phyloP scores from a whole-genome alignment of 1,284 basidiomycete genomes.

The Dichomitus squalens region DNA sequence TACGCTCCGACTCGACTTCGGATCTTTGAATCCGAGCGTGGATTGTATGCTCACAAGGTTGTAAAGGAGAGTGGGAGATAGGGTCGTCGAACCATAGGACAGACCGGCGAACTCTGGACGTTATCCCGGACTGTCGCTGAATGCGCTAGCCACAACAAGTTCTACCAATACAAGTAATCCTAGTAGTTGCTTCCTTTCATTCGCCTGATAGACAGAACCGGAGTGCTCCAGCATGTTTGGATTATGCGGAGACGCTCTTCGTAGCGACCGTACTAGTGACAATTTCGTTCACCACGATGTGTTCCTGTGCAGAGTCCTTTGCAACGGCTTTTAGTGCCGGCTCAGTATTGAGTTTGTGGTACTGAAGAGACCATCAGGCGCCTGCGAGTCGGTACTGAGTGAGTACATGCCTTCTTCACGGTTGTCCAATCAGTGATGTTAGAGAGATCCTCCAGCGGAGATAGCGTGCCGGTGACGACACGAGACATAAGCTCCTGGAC shows the following conservation, averaged over 20 bases:
- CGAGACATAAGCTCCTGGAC: conserved; percentile 54
- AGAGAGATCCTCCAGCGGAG: conserved; percentile 48
- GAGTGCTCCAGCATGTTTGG: neutral
- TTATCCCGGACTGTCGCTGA: too few relatives aligned
- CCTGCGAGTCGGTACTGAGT: too few relatives aligned
- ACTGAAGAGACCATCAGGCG: conserved; percentile 41
- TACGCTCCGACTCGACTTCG: neutral
- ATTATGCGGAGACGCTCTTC: conserved; percentile 67
- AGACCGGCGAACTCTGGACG: too few relatives aligned
- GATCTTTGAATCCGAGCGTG: too few relatives aligned
- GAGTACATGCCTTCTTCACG: conserved; percentile 71
- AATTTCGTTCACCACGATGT: conserved; percentile 59
- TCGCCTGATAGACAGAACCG: too few relatives aligned
- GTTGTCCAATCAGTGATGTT: conserved; percentile 68
- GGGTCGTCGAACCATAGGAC: too few relatives aligned
- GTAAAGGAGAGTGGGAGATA: too few relatives aligned
- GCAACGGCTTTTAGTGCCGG: conserved; percentile 42
- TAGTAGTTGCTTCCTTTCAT: too few relatives aligned
- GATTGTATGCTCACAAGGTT: too few relatives aligned
- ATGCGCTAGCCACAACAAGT: too few relatives aligned
- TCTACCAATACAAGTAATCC: too few relatives aligned
- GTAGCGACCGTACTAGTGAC: conserved; percentile 79
- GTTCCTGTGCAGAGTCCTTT: conserved; percentile 43
- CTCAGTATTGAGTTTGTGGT: conserved; percentile 75
- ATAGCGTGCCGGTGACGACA: conserved; percentile 58